A percentile compares a stretch with the other conserved stretches of the same genome.
phyloP scores from a whole-genome alignment of 179 eudicot genomes.

The Dionaea muscipula region DNA sequence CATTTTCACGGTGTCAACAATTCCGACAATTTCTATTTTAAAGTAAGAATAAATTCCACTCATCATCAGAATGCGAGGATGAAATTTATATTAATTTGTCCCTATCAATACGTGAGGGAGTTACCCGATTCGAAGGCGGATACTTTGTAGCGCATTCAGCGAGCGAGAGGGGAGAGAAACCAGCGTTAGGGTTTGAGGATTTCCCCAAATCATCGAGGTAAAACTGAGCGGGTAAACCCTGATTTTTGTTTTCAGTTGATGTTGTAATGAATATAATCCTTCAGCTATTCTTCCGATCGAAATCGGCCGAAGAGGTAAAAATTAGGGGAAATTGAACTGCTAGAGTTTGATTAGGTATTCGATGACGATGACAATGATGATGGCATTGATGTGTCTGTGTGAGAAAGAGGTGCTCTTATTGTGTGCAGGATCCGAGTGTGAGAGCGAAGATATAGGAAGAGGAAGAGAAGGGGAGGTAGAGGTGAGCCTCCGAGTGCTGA shows the following conservation, averaged over 20 bases:
- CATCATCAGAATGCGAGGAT: too few relatives aligned
- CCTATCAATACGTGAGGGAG: too few relatives aligned
- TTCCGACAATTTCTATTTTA: too few relatives aligned
- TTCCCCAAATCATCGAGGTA: conserved; percentile 8
- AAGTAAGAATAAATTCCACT: too few relatives aligned
- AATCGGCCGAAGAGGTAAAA: conserved; percentile 3
- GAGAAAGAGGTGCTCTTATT: conserved; percentile 88
- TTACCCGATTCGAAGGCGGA: too few relatives aligned
- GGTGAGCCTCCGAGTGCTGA: conserved; percentile 17
- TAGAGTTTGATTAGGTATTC: conserved; percentile 21
- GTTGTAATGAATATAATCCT: background rate
- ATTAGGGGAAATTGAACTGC: background rate
- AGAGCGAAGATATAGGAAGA: conserved; percentile 34
- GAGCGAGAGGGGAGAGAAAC: conserved; percentile 7
- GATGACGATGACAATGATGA: conserved; percentile 25
- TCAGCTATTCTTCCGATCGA: background rate
- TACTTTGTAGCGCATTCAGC: too few relatives aligned
- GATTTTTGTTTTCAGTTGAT: background rate
- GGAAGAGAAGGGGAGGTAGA: conserved; percentile 23
- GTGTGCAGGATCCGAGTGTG: conserved; percentile 86
- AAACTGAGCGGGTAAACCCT: conserved; percentile 8
- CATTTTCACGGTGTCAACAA: too few relatives aligned
- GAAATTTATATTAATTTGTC: too few relatives aligned
- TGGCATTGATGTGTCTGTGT: conserved; percentile 44
- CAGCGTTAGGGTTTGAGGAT: conserved; percentile 5